Percentiles rank a stretch among this genome's conserved stretches.
These are phyloP conservation scores for Podospora sp. DNA, from an alignment of 495 filamentous ascomycete genomes.

Conservation along the genomic window DNA sequence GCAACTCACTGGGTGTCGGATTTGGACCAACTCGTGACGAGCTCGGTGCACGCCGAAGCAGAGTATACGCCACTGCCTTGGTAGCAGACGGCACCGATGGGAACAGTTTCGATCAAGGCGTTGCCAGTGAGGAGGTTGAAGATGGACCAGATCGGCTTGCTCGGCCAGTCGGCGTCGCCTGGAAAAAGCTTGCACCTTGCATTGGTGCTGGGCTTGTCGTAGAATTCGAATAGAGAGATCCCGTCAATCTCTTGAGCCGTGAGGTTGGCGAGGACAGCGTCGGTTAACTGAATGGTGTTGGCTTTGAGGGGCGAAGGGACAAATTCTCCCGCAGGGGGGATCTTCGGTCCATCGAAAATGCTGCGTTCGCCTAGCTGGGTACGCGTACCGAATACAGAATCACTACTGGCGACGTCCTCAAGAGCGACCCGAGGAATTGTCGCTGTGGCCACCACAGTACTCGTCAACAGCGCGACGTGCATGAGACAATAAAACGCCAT, in stretches of 20 bases:
- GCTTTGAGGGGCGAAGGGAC: background rate
- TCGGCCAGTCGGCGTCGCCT: constrained; percentile 32
- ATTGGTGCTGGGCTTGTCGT: background rate
- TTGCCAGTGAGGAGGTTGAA: constrained; percentile 34
- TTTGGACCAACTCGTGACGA: constrained; percentile 22
- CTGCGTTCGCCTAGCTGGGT: no score
- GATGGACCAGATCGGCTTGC: constrained; percentile 18
- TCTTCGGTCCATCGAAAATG: background rate
- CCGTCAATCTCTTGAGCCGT: constrained; percentile 18
- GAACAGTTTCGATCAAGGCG: constrained; percentile 35
- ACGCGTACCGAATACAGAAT: background rate
- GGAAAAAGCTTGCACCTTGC: constrained; percentile 31
- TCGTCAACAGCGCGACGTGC: background rate
- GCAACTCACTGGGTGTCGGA: constrained; percentile 12
- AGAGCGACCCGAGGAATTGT: background rate
- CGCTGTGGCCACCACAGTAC: background rate
- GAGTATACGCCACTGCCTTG: constrained; percentile 31
- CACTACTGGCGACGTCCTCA: background rate
- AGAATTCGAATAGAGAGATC: constrained; percentile 24
- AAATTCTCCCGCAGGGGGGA: constrained; percentile 19
- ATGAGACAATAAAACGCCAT: no score
- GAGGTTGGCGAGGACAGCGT: constrained; percentile 26
- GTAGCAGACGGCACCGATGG: constrained; percentile 45
- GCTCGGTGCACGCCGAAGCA: constrained; percentile 15
- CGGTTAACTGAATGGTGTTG: constrained; percentile 17